phyloP scores from a whole-genome alignment of 2,329 filamentous ascomycete species.

The Pseudogymnoascus sp. region DNA sequence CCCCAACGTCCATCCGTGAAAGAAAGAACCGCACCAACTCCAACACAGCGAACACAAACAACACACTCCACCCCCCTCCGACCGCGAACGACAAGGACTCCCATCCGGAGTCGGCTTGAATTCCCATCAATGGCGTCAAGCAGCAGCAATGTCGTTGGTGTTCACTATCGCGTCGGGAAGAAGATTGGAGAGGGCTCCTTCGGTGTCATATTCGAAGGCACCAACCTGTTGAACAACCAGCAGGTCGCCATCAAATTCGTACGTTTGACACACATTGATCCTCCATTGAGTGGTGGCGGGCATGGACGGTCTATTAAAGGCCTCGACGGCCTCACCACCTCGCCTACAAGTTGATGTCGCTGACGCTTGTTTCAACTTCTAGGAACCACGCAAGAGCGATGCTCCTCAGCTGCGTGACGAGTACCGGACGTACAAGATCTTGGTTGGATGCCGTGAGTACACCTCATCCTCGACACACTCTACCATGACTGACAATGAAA shows the following conservation, averaged over 20 bases:
- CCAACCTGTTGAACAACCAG: slow-evolving; percentile 97
- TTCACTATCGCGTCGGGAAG: slow-evolving; percentile 97
- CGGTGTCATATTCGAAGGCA: slow-evolving; percentile 97
- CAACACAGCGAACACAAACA: background rate
- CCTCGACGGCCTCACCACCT: background rate
- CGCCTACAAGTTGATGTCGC: background rate
- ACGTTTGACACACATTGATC: slow-evolving; percentile 34
- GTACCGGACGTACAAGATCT: slow-evolving; percentile 98
- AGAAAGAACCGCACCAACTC: background rate
- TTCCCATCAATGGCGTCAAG: slow-evolving; percentile 61
- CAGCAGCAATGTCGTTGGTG: slow-evolving; percentile 94
- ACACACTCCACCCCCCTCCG: background rate
- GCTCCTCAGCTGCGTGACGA: slow-evolving; percentile 96
- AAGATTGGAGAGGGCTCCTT: slow-evolving; percentile 99
- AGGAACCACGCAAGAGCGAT: slow-evolving; percentile 98
- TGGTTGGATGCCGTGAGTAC: slow-evolving; percentile 94
- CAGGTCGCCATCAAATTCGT: slow-evolving; percentile 99
- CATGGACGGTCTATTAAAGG: background rate
- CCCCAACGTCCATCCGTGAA: background rate
- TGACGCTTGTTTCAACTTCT: slow-evolving; percentile 5
- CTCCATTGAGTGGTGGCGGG: background rate
- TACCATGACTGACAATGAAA: slow-evolving; percentile 27
- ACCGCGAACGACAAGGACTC: background rate
- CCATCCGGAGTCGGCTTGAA: background rate
- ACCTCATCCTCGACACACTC: slow-evolving; percentile 13